Conservation (phyloP, 768 basidiomycete genomes). For the Mycena chlorophos region DNA sequence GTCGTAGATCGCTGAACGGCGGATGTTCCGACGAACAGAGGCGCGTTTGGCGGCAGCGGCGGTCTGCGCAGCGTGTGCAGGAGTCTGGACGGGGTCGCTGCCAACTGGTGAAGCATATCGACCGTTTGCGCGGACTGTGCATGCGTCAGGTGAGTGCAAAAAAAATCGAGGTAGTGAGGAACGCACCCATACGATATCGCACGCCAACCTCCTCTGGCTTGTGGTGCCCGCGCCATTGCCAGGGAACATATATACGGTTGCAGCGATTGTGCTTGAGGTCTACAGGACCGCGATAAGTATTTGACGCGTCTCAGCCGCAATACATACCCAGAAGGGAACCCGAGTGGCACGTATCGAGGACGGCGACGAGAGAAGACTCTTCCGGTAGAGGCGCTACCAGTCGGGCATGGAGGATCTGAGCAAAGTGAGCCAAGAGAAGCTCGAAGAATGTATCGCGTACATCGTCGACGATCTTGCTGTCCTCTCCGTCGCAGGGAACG, state of each 20-base stretch:
- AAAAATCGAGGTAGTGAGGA: background rate
- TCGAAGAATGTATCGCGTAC: slow-evolving; percentile 22
- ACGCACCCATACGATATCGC: slow-evolving; percentile 7
- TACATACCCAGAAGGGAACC: slow-evolving; percentile 42
- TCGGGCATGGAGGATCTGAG: slow-evolving; percentile 33
- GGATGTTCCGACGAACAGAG: too few species aligned
- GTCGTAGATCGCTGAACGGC: too few species aligned
- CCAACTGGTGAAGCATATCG: too few species aligned
- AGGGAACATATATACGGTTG: slow-evolving; percentile 16
- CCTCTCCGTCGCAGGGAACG: slow-evolving; percentile 37
- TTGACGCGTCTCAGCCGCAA: too few species aligned
- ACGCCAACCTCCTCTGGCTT: background rate
- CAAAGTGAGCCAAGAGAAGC: background rate
- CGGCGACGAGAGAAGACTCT: slow-evolving; percentile 36
- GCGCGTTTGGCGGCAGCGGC: too few species aligned
- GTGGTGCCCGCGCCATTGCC: slow-evolving; percentile 1
- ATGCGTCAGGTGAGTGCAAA: background rate
- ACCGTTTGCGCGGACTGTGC: slow-evolving; percentile 9
- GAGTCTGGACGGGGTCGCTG: too few species aligned
- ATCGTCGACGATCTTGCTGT: slow-evolving; percentile 34
- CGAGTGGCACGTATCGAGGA: slow-evolving; percentile 42
- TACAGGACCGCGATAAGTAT: too few species aligned
- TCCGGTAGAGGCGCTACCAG: slow-evolving; percentile 40
- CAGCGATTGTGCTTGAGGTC: slow-evolving; percentile 19
- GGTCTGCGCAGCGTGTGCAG: too few species aligned